phyloP scores from a whole-genome alignment of 495 filamentous ascomycete species.

The Entonaema liquescens region DNA sequence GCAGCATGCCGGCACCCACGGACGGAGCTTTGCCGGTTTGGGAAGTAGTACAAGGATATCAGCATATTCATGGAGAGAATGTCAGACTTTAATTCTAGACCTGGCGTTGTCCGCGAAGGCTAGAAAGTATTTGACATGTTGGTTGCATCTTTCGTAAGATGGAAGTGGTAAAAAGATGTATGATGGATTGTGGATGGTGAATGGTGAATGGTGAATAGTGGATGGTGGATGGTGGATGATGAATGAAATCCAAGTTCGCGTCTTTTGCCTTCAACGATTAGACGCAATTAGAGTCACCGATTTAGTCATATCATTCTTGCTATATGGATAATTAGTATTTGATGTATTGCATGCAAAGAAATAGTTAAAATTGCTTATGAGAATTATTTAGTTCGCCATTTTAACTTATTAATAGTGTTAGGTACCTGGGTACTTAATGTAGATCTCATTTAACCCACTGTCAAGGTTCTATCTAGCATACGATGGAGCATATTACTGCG shows the following conservation, averaged over 20 bases:
- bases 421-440: neutral
- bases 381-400: neutral
- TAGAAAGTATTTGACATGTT: slow-evolving; percentile 19
- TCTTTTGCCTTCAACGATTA: neutral
- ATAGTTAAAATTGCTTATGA: neutral
- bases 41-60: slow-evolving; percentile 19
- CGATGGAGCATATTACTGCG: neutral
- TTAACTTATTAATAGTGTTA: neutral
- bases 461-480: neutral
- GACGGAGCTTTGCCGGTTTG: slow-evolving; percentile 22
- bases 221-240: no score
- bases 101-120: slow-evolving; percentile 36
- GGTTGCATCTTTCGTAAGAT: slow-evolving; percentile 2
- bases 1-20: slow-evolving; percentile 38
- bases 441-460: neutral
- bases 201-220: no score
- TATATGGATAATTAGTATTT: no score
- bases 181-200: no score
- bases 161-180: neutral
- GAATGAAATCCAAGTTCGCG: neutral
- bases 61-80: slow-evolving; percentile 35
- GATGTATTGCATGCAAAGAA: no score
- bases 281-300: neutral
- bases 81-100: slow-evolving; percentile 25
- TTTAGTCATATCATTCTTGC: neutral